Evolutionary conservation across 371 early-diverging fungal species (phyloP).

Genomic region (Apophysomyces ossiformis): DNA sequence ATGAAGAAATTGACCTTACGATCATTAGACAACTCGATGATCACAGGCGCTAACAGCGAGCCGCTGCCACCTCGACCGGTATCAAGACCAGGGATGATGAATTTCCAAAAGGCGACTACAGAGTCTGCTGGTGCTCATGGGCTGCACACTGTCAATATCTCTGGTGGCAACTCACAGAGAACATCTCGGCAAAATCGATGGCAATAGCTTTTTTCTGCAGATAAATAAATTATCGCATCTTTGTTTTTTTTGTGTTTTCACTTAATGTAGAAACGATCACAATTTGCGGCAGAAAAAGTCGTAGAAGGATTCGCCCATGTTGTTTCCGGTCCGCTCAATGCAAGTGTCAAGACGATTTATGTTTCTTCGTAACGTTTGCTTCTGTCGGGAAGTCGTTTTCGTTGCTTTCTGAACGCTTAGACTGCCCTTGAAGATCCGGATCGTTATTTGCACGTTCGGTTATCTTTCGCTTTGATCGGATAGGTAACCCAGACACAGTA

Average conservation of each 20-base stretch:
- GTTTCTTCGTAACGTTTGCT: background rate
- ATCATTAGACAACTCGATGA: background rate
- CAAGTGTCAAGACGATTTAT: background rate
- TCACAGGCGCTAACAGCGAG: conserved; percentile 29
- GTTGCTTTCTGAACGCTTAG: background rate
- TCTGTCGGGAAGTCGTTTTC: background rate
- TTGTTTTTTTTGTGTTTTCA: background rate
- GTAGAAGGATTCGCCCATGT: too few species aligned
- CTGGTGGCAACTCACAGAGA: background rate
- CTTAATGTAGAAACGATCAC: too few species aligned
- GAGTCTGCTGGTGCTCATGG: conserved; percentile 36
- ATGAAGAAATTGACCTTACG: conserved; percentile 1
- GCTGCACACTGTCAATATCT: conserved; percentile 20
- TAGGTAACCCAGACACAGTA: conserved; percentile 2
- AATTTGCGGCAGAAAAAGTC: too few species aligned
- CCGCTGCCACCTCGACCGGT: conserved; percentile 17
- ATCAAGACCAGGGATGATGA: conserved; percentile 24
- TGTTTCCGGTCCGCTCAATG: too few species aligned
- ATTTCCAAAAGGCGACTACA: conserved; percentile 39
- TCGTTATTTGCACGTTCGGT: background rate
- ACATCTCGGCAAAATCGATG: conserved; percentile 4
- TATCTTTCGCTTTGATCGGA: background rate
- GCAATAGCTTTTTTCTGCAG: background rate
- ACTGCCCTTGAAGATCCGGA: background rate
- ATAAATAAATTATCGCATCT: background rate